Base-by-base conservation (phyloP, 306 rosid genomes). In the Cucumis melo region DNA sequence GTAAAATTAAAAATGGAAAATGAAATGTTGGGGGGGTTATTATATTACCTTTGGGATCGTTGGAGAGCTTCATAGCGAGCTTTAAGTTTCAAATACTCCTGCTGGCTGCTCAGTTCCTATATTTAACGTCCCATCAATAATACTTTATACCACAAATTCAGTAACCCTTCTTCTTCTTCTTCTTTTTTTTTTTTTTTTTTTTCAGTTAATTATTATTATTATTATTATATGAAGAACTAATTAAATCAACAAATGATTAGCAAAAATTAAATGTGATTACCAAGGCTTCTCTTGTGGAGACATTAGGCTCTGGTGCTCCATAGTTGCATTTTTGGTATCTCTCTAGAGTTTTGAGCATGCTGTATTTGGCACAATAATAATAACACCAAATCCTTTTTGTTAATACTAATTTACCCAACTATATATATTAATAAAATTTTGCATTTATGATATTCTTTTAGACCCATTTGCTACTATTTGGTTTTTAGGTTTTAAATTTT, bases 271-370 rank as follows among this genome's bases (percentile, higher is more conserved):
- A 9, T 74, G 66, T 72, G 7, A 57, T 83, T 91, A 95, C 99
- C 99, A 95, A 86, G 42, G 98, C 98, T 78, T 95, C 99, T 83
- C 93, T 79, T 79, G 99, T 38, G 27, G 98, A 92, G 21, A 92
- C 91, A 82, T 86, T 87, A 16, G 92, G 70, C 85, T 95, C 99
- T 48, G 99, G 97, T 15, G 93, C 96, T 77, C 96, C 98, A 87
- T 92, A 95, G 90, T 90, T 95, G 87, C 96, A 88, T 84, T 95
- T 95, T 84, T 95, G 98, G 80, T 95, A 95, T 89, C 93, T 90
- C 85, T 95, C 99, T n/a, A 95, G 91, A n/a, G 99, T 89, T 87
- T 90, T 92, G 81, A 92, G 96, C 99, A 90, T 92, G 96, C 99
- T 95, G 87, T 41, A 50, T 55, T 20, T 27, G 42, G 55, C 50